Conservation (phyloP, 1,139 yeast genomes). For the Sugiyamaella novakii region DNA sequence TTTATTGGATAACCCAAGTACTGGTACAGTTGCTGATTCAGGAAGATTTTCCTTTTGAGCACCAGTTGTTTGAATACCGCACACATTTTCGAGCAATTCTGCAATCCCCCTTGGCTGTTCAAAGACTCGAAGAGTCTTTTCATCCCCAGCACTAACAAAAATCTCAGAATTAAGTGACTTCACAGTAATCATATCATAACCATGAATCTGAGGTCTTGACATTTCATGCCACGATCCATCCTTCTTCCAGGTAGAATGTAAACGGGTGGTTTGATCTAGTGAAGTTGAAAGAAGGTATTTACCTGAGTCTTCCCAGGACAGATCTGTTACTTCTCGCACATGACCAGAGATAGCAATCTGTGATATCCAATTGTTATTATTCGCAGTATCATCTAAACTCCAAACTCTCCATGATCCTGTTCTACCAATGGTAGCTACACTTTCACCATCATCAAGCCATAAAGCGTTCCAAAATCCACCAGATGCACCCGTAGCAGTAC, state of each 20-base stretch:
- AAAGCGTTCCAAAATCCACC: slow-evolving; percentile 95
- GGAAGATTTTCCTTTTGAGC: slow-evolving; percentile 48
- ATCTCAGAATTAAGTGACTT: slow-evolving; percentile 59
- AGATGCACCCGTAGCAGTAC: slow-evolving; percentile 96
- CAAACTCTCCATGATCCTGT: slow-evolving; percentile 93
- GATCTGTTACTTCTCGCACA: slow-evolving; percentile 69
- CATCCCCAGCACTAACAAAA: slow-evolving; percentile 95
- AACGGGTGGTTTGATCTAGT: slow-evolving; percentile 88
- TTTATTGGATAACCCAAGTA: slow-evolving; percentile 90
- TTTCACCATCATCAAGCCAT: slow-evolving; percentile 60
- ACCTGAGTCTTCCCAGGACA: slow-evolving; percentile 71
- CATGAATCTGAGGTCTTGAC: slow-evolving; percentile 97
- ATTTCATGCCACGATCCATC: slow-evolving; percentile 77
- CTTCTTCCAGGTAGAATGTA: slow-evolving; percentile 64
- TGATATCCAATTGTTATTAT: slow-evolving; percentile 54
- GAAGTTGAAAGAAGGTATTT: slow-evolving; percentile 75
- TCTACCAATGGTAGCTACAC: slow-evolving; percentile 76
- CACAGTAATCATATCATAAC: slow-evolving; percentile 93
- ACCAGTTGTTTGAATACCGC: slow-evolving; percentile 46
- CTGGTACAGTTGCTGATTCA: slow-evolving; percentile 89
- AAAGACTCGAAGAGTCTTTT: slow-evolving; percentile 85
- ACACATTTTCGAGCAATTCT: slow-evolving; percentile 56
- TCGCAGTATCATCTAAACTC: slow-evolving; percentile 46
- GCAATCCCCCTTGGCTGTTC: slow-evolving; percentile 86
- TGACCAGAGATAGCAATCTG: slow-evolving; percentile 75